Base-by-base conservation (phyloP, 805 yeast species). In the Blastobotrys terrestris region DNA sequence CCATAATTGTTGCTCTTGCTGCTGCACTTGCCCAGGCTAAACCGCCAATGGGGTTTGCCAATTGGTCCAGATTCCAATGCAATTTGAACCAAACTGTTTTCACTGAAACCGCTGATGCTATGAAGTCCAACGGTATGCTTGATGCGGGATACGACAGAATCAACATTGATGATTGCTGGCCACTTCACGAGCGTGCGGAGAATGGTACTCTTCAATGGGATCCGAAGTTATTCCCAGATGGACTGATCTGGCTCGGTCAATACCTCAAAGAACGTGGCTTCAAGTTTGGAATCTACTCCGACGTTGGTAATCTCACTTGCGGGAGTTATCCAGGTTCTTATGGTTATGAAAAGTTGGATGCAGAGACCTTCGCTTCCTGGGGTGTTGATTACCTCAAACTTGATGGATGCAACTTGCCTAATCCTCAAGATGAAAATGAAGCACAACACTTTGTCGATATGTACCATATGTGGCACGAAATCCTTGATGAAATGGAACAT, bases 311-410 rank as follows among this genome's bases (percentile, higher is more conserved):
- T 31, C 60, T 54, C 35, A 64, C 67, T 8, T 64, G 66, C 50
- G 67, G 58, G 35, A 58, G 62, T n/a, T 63, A 62, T 44, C 58
- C 65, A 16, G 67, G 66, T 2, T 62, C 65, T 0, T 53, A 61
- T 22, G 62, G 54, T 39, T 42, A 62, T 44, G 66, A 64, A 50
- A 58, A 60, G 31, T 39, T 55, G 11, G 66, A 64, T 52, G 66
- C 66, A 22, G 49, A 49, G 14, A 61, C 59, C 7, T 64, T 60
- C 53, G 66, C 61, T 1, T 55, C 54, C 18, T 59, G 63, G 58
- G 66, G 56, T 11, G 56, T 64, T 31, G 67, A 64, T 50, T 64
- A 64, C 44, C 57, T 64, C 50, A 64, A 64, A 45, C 60, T 60
- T 49, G 67, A 63, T 46, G 61, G 61, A 46, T 64, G 67, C 53